phyloP scores from a whole-genome alignment of 2,329 filamentous ascomycete species.

The Talaromyces funiculosus region DNA sequence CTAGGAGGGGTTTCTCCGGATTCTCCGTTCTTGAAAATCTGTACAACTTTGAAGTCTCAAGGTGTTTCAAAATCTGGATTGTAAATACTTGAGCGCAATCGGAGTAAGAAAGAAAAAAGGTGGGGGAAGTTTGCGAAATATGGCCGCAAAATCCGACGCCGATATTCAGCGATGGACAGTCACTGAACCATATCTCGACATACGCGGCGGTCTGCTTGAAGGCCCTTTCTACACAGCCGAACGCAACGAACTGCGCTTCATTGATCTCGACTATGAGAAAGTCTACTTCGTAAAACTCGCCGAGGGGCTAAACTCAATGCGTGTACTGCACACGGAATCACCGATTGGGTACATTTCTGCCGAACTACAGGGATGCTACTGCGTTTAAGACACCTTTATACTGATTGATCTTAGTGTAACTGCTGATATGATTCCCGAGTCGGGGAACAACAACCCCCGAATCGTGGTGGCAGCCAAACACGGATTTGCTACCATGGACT shows the following conservation, averaged over 20 bases:
- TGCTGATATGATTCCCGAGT: conserved; percentile 63
- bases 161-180: conserved; percentile 43
- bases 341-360: conserved; percentile 45
- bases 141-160: background rate
- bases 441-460: conserved; percentile 44
- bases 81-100: too few species aligned
- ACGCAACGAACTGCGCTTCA: conserved; percentile 38
- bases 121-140: too few species aligned
- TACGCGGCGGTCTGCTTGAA: conserved; percentile 36
- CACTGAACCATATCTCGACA: conserved; percentile 39
- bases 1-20: conserved; percentile 3
- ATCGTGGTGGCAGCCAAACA: conserved; percentile 76
- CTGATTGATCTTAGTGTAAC: conserved; percentile 52
- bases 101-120: too few species aligned
- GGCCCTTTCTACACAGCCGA: conserved; percentile 36
- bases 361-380: background rate
- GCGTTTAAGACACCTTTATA: background rate
- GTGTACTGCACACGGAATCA: conserved; percentile 52
- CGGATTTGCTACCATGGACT: conserved; percentile 73
- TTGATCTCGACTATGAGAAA: conserved; percentile 71
- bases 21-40: background rate
- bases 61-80: background rate
- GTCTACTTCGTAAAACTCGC: conserved; percentile 65
- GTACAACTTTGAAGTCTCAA: background rate
- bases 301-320: conserved; percentile 56